Percentiles rank a stretch among this genome's conserved stretches.
These are phyloP conservation scores for Favolaschia claudopus DNA, from an alignment of 768 basidiomycete species.

Conservation along the genomic window DNA sequence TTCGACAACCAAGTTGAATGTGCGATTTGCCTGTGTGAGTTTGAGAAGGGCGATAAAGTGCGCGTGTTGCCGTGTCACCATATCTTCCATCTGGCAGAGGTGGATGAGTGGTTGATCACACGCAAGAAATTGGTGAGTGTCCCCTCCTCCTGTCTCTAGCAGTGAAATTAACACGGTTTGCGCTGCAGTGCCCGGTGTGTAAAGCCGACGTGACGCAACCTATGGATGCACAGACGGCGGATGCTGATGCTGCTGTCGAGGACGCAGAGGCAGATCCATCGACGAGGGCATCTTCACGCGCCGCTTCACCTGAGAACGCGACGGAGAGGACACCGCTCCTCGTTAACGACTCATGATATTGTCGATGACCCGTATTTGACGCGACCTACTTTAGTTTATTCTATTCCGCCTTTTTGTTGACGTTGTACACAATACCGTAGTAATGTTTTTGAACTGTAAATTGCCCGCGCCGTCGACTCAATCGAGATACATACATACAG, in stretches of 20 bases:
- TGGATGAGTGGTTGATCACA: constrained; percentile 92
- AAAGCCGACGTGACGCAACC: constrained; percentile 90
- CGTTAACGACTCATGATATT: neutral
- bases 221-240: neutral
- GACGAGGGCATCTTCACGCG: neutral
- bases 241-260: neutral
- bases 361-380: no score
- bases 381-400: no score
- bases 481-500: no score
- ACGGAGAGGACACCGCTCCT: constrained; percentile 22
- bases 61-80: constrained; percentile 94
- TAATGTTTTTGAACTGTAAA: no score
- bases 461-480: no score
- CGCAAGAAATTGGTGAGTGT: constrained; percentile 88
- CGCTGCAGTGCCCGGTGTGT: constrained; percentile 84
- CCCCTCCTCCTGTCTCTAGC: neutral
- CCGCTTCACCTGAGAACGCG: constrained; percentile 9
- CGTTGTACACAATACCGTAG: constrained; percentile 9
- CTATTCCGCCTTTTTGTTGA: no score
- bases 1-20: constrained; percentile 87
- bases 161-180: constrained; percentile 10
- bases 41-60: constrained; percentile 87
- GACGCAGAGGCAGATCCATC: no score
- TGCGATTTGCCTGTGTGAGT: constrained; percentile 91
- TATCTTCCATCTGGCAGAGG: constrained; percentile 91